These are phyloP conservation scores for Graphiopsis chlorocephala DNA, from an alignment of 2,329 filamentous ascomycete genomes.

Conservation along the genomic window DNA sequence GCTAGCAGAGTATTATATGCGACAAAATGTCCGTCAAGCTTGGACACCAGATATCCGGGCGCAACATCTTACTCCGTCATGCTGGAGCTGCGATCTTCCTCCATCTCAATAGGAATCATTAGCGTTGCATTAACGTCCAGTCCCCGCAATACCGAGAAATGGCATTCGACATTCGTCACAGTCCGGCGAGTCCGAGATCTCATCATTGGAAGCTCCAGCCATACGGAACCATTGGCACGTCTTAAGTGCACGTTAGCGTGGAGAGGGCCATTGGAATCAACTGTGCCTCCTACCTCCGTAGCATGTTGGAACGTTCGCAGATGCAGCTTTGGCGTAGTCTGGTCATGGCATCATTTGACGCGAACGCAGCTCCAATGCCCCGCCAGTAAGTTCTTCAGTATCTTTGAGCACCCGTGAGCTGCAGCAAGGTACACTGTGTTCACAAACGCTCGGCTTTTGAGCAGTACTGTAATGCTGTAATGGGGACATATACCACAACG, in stretches of 20 bases:
- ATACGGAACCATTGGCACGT: neutral
- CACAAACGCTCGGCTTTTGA: neutral
- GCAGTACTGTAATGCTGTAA: neutral
- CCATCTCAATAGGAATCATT: neutral
- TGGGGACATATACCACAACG: neutral
- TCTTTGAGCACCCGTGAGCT: neutral
- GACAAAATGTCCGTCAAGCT: neutral
- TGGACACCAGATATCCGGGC: neutral
- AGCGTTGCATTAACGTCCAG: conserved; percentile 4
- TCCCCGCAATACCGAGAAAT: conserved; percentile 3
- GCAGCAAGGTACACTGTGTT: neutral
- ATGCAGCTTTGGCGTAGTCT: neutral
- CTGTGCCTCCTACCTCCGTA: no score
- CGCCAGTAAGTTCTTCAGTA: neutral
- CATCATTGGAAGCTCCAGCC: neutral
- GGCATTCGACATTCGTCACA: neutral
- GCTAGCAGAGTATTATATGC: neutral
- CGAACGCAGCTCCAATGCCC: neutral
- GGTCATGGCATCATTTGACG: neutral
- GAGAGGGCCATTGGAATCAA: neutral
- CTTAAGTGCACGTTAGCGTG: neutral
- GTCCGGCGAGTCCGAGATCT: neutral
- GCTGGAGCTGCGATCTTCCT: conserved; percentile 4
- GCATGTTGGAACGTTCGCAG: neutral
- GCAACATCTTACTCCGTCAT: neutral